Evolutionary conservation across 495 filamentous ascomycete species (phyloP).

Genomic region (Chlorociboria aeruginascens): DNA sequence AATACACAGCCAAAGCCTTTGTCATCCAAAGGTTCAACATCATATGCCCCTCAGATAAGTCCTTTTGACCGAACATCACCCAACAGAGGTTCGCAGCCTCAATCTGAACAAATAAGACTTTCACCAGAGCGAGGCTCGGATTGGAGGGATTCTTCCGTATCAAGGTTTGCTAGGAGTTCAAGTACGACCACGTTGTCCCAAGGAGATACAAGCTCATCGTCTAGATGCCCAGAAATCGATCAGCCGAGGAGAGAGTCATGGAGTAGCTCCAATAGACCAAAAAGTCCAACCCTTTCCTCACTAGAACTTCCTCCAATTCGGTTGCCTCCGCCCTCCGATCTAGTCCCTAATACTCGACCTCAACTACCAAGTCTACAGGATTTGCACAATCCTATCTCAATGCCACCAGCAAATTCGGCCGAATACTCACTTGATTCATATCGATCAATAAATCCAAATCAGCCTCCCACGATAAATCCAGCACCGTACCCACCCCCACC

Average conservation of each 20-base stretch:
- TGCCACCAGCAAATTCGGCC: conserved; percentile 1
- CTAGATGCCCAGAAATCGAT: conserved; percentile 13
- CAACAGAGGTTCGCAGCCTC: conserved; percentile 24
- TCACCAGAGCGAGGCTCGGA: conserved; percentile 22
- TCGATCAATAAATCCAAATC: conserved; percentile 6
- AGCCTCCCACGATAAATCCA: conserved; percentile 9
- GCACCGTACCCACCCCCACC: conserved; percentile 7
- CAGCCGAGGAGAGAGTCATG: conserved; percentile 20
- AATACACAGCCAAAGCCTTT: conserved; percentile 5
- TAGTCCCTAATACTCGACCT: conserved; percentile 2
- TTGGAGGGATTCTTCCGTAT: conserved; percentile 19
- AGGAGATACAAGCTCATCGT: not conserved
- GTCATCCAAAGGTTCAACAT: conserved; percentile 2
- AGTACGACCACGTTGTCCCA: conserved; percentile 4
- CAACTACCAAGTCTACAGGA: too few relatives aligned
- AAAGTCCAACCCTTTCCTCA: conserved; percentile 20
- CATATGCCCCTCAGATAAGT: conserved; percentile 16
- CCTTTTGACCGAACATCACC: conserved; percentile 18
- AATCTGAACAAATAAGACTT: conserved; percentile 26
- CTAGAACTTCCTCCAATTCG: conserved; percentile 16
- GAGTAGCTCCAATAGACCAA: conserved; percentile 16
- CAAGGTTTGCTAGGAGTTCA: conserved; percentile 23
- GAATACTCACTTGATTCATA: conserved; percentile 17
- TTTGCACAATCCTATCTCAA: too few relatives aligned
- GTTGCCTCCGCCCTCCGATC: conserved; percentile 16